Evolutionary conservation across 2,329 filamentous ascomycete genomes (phyloP).

Genomic region (Aspergillus tubingensis): DNA sequence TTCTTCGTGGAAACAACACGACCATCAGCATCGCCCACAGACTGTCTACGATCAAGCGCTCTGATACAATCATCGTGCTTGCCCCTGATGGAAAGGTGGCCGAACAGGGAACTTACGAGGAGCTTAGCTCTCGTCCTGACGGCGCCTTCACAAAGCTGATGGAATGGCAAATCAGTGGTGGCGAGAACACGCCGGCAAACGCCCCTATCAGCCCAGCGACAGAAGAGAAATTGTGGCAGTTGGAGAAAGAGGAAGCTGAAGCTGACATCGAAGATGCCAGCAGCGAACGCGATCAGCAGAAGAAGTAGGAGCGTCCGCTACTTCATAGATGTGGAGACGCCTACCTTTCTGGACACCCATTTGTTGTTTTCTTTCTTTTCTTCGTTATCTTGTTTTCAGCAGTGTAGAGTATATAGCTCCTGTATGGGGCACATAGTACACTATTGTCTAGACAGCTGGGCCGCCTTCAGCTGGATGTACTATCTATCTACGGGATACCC

Average conservation of each 20-base stretch:
- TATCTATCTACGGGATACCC: slow-evolving; percentile 9
- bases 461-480: slow-evolving; percentile 11
- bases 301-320: slow-evolving; percentile 1
- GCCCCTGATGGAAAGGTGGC: slow-evolving; percentile 84
- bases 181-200: slow-evolving; percentile 53
- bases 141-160: slow-evolving; percentile 94
- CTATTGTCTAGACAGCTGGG: slow-evolving; percentile 8
- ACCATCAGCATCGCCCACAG: slow-evolving; percentile 98
- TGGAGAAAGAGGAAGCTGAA: slow-evolving; percentile 41
- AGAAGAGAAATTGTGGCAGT: slow-evolving; percentile 55
- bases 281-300: slow-evolving; percentile 9
- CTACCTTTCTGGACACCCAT: not conserved
- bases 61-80: slow-evolving; percentile 91
- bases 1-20: slow-evolving; percentile 85
- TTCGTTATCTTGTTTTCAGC: slow-evolving; percentile 9
- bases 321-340: not conserved
- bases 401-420: slow-evolving; percentile 10
- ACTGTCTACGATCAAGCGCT: slow-evolving; percentile 92
- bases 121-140: slow-evolving; percentile 69
- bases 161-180: slow-evolving; percentile 97
- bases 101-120: slow-evolving; percentile 80
- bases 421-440: slow-evolving; percentile 6
- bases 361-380: slow-evolving; percentile 8
- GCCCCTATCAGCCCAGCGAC: slow-evolving; percentile 39
- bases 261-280: slow-evolving; percentile 24